These are phyloP conservation scores for Eucalyptus marginata DNA, from an alignment of 345 rosid genomes.

Conservation along the genomic window DNA sequence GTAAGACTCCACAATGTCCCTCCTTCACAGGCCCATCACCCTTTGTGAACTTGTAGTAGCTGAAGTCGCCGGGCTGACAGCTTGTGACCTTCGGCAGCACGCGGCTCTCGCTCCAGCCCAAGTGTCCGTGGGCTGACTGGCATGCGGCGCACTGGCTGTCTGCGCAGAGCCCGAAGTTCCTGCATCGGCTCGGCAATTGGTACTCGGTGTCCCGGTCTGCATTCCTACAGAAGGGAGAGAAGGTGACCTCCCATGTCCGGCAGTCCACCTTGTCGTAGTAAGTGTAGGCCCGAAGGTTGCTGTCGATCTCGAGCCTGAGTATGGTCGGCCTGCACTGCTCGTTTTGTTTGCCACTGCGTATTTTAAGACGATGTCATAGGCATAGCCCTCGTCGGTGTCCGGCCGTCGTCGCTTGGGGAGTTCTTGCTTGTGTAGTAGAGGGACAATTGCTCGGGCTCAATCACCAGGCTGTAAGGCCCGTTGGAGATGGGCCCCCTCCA, in stretches of 20 bases:
- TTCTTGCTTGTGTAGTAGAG: slow-evolving; percentile 18
- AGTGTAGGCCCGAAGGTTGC: slow-evolving; percentile 29
- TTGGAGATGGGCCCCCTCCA: neutral
- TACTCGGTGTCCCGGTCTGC: slow-evolving; percentile 12
- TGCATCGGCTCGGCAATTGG: slow-evolving; percentile 30
- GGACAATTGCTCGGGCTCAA: slow-evolving; percentile 4
- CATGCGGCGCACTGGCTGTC: slow-evolving; percentile 42
- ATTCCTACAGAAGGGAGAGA: slow-evolving; percentile 9
- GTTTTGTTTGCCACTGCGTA: neutral
- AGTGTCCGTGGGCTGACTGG: slow-evolving; percentile 17
- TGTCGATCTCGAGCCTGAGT: slow-evolving; percentile 34
- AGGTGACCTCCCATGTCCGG: slow-evolving; percentile 26
- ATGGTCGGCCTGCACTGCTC: neutral
- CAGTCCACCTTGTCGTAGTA: slow-evolving; percentile 18
- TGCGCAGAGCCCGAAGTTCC: slow-evolving; percentile 37
- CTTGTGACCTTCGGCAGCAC: slow-evolving; percentile 1
- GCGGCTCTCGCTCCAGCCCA: slow-evolving; percentile 32
- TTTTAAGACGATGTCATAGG: neutral
- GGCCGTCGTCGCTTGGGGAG: neutral
- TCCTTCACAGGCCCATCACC: no score
- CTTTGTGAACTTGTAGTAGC: slow-evolving; percentile 2
- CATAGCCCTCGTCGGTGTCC: neutral
- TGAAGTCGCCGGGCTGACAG: slow-evolving; percentile 11
- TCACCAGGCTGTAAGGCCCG: slow-evolving; percentile 42
- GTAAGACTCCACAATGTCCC: neutral